phyloP scores from a whole-genome alignment of 768 basidiomycete genomes.

The Boletellus sp. region DNA sequence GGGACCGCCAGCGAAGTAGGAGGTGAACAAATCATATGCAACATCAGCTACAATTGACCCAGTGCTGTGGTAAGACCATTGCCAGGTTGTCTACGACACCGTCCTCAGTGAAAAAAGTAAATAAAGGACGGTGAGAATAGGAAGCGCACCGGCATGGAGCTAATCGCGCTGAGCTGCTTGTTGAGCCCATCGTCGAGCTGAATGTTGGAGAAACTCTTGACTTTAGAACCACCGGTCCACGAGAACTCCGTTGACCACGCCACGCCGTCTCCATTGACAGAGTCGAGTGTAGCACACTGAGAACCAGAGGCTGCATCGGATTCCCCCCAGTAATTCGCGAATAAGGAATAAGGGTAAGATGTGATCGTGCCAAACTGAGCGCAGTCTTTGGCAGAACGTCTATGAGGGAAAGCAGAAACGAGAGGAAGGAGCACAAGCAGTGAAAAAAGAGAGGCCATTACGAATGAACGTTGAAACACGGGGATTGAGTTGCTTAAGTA shows the following conservation, averaged over 20 bases:
- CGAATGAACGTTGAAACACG: neutral
- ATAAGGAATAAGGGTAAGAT: constrained; percentile 45
- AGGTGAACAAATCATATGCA: constrained; percentile 65
- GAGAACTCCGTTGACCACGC: constrained; percentile 52
- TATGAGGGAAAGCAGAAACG: constrained; percentile 11
- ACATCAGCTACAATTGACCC: constrained; percentile 49
- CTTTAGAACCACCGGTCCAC: constrained; percentile 48
- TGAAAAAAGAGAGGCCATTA: constrained; percentile 11
- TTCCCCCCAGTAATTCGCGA: constrained; percentile 47
- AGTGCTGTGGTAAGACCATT: constrained; percentile 47
- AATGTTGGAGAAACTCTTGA: constrained; percentile 64
- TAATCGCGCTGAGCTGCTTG: constrained; percentile 50
- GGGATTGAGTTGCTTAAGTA: constrained; percentile 11
- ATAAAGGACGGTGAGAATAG: neutral
- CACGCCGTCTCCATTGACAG: constrained; percentile 39
- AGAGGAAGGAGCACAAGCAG: constrained; percentile 22
- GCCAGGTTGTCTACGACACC: constrained; percentile 45
- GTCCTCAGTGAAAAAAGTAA: neutral
- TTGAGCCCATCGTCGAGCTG: constrained; percentile 49
- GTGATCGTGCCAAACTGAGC: constrained; percentile 52
- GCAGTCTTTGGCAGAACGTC: constrained; percentile 15
- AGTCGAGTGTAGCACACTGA: constrained; percentile 47
- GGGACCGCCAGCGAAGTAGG: constrained; percentile 44
- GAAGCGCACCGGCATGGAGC: constrained; percentile 49
- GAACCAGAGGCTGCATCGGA: constrained; percentile 43